These are phyloP conservation scores for Calendula officinalis DNA, from an alignment of 129 eudicot genomes.

Conservation along the genomic window DNA sequence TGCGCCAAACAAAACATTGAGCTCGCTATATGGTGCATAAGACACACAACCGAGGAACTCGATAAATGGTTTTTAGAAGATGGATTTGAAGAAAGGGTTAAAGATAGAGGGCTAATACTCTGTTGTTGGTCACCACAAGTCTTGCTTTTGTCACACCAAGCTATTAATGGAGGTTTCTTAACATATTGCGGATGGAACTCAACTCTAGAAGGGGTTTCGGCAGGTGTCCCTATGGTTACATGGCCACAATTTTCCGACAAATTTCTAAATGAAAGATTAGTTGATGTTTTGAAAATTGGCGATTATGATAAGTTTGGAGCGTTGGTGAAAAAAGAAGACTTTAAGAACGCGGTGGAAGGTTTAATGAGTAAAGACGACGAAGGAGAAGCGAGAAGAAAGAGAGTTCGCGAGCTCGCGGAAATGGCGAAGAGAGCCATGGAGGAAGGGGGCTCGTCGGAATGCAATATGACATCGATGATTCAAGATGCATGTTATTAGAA, in stretches of 20 bases:
- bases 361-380: constrained; percentile 51
- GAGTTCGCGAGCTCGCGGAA: constrained; percentile 32
- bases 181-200: constrained; percentile 89
- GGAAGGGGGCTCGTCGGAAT: constrained; percentile 59
- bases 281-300: constrained; percentile 33
- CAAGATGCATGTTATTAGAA: constrained; percentile 26
- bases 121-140: constrained; percentile 78
- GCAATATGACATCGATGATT: constrained; percentile 38
- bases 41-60: constrained; percentile 22
- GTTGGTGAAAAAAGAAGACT: constrained; percentile 32
- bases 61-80: constrained; percentile 47
- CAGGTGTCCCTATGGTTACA: constrained; percentile 70
- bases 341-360: constrained; percentile 33
- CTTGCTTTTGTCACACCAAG: constrained; percentile 44
- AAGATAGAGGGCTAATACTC: constrained; percentile 54
- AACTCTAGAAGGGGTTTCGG: constrained; percentile 51
- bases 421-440: constrained; percentile 45
- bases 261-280: constrained; percentile 53
- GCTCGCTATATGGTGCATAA: constrained; percentile 49
- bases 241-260: constrained; percentile 73
- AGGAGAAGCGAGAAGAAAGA: constrained; percentile 42
- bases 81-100: constrained; percentile 49
- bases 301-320: constrained; percentile 37
- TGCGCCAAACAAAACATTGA: constrained; percentile 41
- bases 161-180: constrained; percentile 58